Evolutionary conservation across 164 flowering plant genomes (phyloP).

Genomic region (Warburgia ugandensis): DNA sequence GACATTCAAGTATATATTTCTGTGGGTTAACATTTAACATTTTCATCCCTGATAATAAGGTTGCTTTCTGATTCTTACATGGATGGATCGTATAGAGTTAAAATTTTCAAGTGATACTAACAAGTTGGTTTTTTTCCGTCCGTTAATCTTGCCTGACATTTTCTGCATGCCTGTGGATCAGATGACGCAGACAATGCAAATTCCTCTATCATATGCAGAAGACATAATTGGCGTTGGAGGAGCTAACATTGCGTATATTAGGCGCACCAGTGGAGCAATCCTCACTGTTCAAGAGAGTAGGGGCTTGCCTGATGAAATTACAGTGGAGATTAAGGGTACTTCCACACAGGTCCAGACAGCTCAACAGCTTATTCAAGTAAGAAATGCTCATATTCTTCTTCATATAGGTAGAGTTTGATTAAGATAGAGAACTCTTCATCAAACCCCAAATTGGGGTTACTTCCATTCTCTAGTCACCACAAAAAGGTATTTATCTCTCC

Average conservation of each 20-base stretch:
- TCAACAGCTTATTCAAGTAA: slow-evolving; percentile 83
- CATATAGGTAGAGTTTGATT: too few species aligned
- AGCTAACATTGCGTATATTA: slow-evolving; percentile 73
- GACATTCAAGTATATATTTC: too few species aligned
- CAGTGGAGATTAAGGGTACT: slow-evolving; percentile 85
- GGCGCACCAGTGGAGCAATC: slow-evolving; percentile 82
- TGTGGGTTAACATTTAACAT: too few species aligned
- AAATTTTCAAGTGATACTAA: too few species aligned
- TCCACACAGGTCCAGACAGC: slow-evolving; percentile 88
- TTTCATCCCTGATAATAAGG: too few species aligned
- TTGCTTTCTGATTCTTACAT: too few species aligned
- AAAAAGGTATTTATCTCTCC: too few species aligned
- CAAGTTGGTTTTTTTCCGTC: neutral
- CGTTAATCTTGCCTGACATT: too few species aligned
- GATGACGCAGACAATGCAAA: slow-evolving; percentile 90
- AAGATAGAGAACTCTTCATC: neutral
- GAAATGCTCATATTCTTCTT: neutral
- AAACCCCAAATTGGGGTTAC: neutral
- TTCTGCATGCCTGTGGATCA: slow-evolving; percentile 12
- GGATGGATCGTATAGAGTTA: too few species aligned
- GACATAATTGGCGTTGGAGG: slow-evolving; percentile 92
- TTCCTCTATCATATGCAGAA: slow-evolving; percentile 86
- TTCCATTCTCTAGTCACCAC: neutral
- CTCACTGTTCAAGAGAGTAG: slow-evolving; percentile 80
- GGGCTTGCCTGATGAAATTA: slow-evolving; percentile 80